Conservation (phyloP, 2,329 filamentous ascomycete genomes). For the Tricladium varicosporioides region DNA sequence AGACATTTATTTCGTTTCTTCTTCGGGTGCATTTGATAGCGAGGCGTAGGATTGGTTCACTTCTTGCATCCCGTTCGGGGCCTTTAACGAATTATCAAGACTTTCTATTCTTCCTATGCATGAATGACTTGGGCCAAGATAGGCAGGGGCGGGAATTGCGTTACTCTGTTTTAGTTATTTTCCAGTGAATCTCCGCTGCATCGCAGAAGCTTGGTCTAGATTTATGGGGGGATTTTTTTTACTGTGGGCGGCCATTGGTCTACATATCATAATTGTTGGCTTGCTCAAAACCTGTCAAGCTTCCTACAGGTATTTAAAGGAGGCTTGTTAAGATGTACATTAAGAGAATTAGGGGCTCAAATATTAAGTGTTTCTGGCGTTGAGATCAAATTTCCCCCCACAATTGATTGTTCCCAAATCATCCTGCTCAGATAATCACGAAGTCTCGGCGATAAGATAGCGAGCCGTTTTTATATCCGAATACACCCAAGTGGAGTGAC, state of each 20-base stretch:
- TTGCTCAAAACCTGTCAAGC: background rate
- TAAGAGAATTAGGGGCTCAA: background rate
- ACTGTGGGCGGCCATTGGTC: background rate
- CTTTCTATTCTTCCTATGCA: background rate
- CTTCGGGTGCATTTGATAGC: slow-evolving; percentile 38
- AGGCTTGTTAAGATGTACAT: background rate
- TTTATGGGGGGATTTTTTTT: background rate
- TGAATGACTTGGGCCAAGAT: background rate
- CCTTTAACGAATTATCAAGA: slow-evolving; percentile 4
- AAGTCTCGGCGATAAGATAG: background rate
- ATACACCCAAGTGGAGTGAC: background rate
- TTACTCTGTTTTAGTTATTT: background rate
- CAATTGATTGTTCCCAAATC: too few species aligned
- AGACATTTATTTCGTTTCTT: slow-evolving; percentile 19
- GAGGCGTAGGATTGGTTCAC: slow-evolving; percentile 32
- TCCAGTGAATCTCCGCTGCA: background rate
- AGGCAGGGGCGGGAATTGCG: background rate
- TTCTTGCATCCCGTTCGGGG: slow-evolving; percentile 24
- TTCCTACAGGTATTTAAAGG: background rate
- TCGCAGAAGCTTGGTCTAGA: slow-evolving; percentile 3
- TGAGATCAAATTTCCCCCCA: too few species aligned
- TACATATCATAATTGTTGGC: background rate
- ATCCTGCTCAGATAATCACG: background rate
- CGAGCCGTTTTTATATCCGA: background rate
- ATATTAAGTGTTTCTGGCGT: background rate